Base-by-base conservation (phyloP, 2,329 filamentous ascomycete species). In the Monosporascus sp. region DNA sequence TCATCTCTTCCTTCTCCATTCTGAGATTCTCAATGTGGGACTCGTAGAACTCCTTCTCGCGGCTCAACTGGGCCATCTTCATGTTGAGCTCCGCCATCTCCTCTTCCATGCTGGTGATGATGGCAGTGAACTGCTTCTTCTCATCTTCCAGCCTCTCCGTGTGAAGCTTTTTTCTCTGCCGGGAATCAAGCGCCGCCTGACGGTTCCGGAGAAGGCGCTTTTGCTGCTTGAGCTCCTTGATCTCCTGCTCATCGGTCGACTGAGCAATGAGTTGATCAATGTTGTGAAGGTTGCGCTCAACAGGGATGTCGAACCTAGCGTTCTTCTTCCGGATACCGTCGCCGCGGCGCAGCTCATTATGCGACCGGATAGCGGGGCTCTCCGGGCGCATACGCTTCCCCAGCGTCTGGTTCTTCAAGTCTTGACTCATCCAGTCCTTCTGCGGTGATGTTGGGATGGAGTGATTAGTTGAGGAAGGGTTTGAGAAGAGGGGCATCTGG, bases 261-360 rank as follows among this genome's bases (percentile, higher is more conserved):
- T 90, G 86, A 51, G 87, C 81, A 72, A 99, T 97, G 67, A 97
- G 81, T 57, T 90, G 82, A 71, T 99, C 94, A 73, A 99, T 97
- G 75, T 95, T 97, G 78, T 83, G 86, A 63, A 99, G 83, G 66
- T 92, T 97, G 58, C 92, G 85, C 75, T 97, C 94, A 45, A 90
- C 86, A 9, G 94, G 94, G 62, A 99, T 99, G 67, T 97, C 93
- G 73, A 97, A 97, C 62, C 93, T 88, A 60, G 92, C 91, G 68
- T 97, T 99, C 87, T 97, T 97, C 85, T 99, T 99, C 66, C 94
- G 85, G 72, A 97, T 95, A 57, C 94, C 91, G 63, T 95, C 91
- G 53, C 90, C 85, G 62, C 90, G 83, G 57, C 84, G 81, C 71
- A 90, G 77, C 52, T 92, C 87, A 57, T 91, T 91, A 75, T 89